Evolutionary conservation across 768 basidiomycete genomes (phyloP).

Genomic region (Gyrodon lividus): DNA sequence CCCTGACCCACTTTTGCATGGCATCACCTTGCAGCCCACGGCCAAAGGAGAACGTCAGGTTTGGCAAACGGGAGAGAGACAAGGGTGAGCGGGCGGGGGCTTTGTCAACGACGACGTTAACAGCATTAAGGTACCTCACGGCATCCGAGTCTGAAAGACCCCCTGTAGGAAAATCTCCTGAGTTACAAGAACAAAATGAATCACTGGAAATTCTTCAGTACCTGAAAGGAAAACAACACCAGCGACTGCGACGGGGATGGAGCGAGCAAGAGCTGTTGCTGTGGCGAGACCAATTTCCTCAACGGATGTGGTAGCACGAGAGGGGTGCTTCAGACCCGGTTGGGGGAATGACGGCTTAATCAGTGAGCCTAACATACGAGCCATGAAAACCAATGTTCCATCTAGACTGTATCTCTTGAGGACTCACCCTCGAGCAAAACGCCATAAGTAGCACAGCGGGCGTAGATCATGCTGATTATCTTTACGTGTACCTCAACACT

Average conservation of each 20-base stretch:
- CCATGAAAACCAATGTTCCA: neutral
- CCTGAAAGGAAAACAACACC: slow-evolving; percentile 52
- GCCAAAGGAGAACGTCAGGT: slow-evolving; percentile 50
- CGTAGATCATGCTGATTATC: slow-evolving; percentile 46
- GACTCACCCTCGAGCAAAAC: slow-evolving; percentile 48
- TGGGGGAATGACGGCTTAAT: slow-evolving; percentile 55
- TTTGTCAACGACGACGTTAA: slow-evolving; percentile 41
- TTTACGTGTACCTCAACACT: slow-evolving; percentile 48
- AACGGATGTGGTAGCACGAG: slow-evolving; percentile 35
- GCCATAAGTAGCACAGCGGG: slow-evolving; percentile 42
- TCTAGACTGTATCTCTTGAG: neutral
- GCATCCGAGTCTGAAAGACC: slow-evolving; percentile 43
- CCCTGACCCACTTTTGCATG: slow-evolving; percentile 44
- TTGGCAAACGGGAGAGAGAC: slow-evolving; percentile 39
- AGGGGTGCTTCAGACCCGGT: slow-evolving; percentile 43
- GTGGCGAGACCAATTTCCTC: slow-evolving; percentile 47
- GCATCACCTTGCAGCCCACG: slow-evolving; percentile 50
- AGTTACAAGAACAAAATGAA: neutral
- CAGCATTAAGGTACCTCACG: slow-evolving; percentile 40
- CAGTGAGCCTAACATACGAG: slow-evolving; percentile 37
- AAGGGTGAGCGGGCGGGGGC: slow-evolving; percentile 29
- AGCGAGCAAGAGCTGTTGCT: slow-evolving; percentile 43
- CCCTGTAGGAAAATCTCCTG: slow-evolving; percentile 27
- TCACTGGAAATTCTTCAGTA: slow-evolving; percentile 20
- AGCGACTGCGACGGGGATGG: slow-evolving; percentile 46